Evolutionary conservation across 2,329 filamentous ascomycete species (phyloP), one percentile per base, ranked within the genome.

Genomic region (Ambrosiella cleistominuta): DNA sequence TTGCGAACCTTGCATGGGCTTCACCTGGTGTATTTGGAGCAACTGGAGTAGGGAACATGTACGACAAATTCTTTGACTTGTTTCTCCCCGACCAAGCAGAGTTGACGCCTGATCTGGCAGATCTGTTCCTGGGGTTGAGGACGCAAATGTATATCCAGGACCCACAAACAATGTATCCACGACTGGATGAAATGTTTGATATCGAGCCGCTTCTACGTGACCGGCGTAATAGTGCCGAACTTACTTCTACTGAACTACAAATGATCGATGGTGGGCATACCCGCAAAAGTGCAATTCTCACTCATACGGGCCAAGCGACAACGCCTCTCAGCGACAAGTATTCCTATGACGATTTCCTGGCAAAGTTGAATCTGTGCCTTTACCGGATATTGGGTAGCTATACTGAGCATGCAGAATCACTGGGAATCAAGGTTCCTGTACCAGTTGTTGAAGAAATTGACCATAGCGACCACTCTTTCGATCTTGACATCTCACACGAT

Each of bases 41-140:
- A 36, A 44, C 55, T 27, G 59, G 59, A 54, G 73, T 78, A 44
- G 68, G 75, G n/a, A 65, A 68, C 17, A 66, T 72, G 19, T 70
- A 76, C 61, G 70, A 73, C 56, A 69, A 71, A 17, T 71, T 72
- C 51, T 67, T 71, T 53, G 69, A 71, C 55, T 70, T 74, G 0
- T 74, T 76, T 12, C 70, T 61, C 7, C 60, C 58, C 1, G 57
- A 60, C 13, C 54, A 59, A 40, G 55, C 60, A 7, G 60, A 58
- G 36, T 17, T 61, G 38, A 58, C 60, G 9, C 54, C 57, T n/a
- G 57, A 61, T 27, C 57, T 61, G 51, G 57, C 54, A 6, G 57
- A 61, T 39, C 40, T 61, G 12, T 60, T 57, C n/a, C 54, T 60
- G 8, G 55, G 57, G 27, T n/a, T 61, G 7, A 36, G 57, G 51